These are phyloP conservation scores for Paragyromitra xinjiangensis DNA, from an alignment of 495 filamentous ascomycete genomes.

Conservation along the genomic window DNA sequence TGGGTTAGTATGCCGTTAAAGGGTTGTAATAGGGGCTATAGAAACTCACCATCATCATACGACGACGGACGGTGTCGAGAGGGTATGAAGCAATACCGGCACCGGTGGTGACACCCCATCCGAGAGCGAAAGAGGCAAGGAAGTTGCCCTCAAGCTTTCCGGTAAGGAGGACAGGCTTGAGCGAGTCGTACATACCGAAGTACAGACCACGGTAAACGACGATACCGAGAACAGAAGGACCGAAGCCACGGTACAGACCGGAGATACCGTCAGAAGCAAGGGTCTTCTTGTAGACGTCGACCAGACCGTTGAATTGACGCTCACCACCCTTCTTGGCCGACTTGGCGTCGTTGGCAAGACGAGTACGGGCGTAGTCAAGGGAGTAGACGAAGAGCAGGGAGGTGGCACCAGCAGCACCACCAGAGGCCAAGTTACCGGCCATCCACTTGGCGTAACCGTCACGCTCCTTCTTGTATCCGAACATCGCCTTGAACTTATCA, in stretches of 20 bases:
- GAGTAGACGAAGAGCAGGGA: constrained; percentile 99
- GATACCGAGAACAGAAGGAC: constrained; percentile 97
- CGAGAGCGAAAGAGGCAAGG: constrained; percentile 97
- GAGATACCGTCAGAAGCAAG: constrained; percentile 95
- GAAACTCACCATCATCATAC: constrained; percentile 96
- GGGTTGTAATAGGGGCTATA: not conserved
- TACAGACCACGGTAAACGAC: constrained; percentile 99
- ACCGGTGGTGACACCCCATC: constrained; percentile 99
- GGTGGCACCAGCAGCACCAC: constrained; percentile 99
- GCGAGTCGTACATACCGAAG: constrained; percentile 99
- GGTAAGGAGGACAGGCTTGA: constrained; percentile 97
- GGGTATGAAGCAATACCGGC: constrained; percentile 99
- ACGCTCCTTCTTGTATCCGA: constrained; percentile 99
- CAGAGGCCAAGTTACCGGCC: constrained; percentile 98
- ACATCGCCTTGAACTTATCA: constrained; percentile 99
- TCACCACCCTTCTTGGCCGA: constrained; percentile 93
- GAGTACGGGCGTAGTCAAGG: constrained; percentile 99
- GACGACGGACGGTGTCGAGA: constrained; percentile 98
- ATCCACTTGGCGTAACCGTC: constrained; percentile 99
- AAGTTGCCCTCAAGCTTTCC: constrained; percentile 96
- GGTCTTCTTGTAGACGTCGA: constrained; percentile 99
- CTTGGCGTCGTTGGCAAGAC: constrained; percentile 99
- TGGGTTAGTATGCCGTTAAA: constrained; percentile 18
- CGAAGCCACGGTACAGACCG: constrained; percentile 99
- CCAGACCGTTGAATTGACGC: constrained; percentile 98